These are phyloP conservation scores for Guillardia theta DNA, from an alignment of 78 protist genomes.

Conservation along the genomic window DNA sequence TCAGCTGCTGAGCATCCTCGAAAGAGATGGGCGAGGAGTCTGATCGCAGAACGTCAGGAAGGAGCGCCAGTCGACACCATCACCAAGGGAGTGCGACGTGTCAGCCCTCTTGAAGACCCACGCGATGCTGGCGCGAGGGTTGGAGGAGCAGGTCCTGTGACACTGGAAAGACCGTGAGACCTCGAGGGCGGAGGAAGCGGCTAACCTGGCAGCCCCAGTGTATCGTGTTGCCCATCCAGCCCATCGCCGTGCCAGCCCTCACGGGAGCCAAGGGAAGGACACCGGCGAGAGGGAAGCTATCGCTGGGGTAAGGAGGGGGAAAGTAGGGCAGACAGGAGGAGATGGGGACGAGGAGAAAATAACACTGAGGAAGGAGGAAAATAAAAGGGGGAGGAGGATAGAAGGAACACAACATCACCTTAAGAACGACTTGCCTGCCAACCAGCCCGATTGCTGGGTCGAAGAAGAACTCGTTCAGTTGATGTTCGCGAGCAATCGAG, in stretches of 20 bases:
- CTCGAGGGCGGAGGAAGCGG: too few species aligned
- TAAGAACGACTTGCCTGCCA: background rate
- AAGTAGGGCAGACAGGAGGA: too few species aligned
- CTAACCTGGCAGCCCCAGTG: background rate
- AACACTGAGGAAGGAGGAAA: too few species aligned
- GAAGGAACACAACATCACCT: background rate
- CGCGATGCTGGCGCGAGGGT: conserved; percentile 2
- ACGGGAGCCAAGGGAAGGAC: too few species aligned
- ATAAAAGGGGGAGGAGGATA: too few species aligned
- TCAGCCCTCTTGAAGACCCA: background rate
- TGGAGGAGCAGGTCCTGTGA: background rate
- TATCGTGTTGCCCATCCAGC: background rate
- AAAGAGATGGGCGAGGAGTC: background rate
- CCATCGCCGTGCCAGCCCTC: background rate
- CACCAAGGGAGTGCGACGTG: background rate
- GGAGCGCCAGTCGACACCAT: background rate
- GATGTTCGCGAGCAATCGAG: too few species aligned
- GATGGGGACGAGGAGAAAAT: too few species aligned
- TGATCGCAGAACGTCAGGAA: background rate
- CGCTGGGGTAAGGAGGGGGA: too few species aligned
- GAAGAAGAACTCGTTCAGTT: too few species aligned
- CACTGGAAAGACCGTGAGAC: too few species aligned
- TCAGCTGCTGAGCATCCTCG: background rate
- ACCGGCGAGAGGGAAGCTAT: too few species aligned
- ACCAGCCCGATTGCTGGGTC: conserved; percentile 4